These are phyloP conservation scores for Termitomyces sp. DNA, from an alignment of 768 basidiomycete species.

Conservation along the genomic window DNA sequence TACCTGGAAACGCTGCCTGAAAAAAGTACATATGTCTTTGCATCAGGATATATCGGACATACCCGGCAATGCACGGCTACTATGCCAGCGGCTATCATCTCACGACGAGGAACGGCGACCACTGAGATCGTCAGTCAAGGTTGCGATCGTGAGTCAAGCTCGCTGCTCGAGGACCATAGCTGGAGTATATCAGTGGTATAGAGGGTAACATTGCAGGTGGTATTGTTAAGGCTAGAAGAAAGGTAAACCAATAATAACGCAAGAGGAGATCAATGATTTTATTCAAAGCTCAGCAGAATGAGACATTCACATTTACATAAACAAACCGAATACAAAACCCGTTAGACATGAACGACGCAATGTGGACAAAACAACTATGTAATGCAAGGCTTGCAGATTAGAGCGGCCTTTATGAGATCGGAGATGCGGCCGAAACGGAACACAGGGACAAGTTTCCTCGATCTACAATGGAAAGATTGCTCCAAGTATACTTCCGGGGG, in stretches of 20 bases:
- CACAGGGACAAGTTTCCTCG: not conserved
- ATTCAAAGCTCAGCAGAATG: conserved; percentile 39
- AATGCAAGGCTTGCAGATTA: conserved; percentile 28
- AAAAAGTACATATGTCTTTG: not conserved
- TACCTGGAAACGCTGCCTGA: conserved; percentile 20
- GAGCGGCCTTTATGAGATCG: conserved; percentile 23
- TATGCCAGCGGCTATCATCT: conserved; percentile 39
- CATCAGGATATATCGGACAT: conserved; percentile 1
- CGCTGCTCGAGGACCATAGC: conserved; percentile 26
- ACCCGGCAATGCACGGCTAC: conserved; percentile 40
- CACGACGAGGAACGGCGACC: conserved; percentile 31
- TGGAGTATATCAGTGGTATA: conserved; percentile 17
- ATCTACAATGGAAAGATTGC: conserved; percentile 23
- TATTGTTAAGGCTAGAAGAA: conserved; percentile 29
- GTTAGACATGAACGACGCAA: conserved; percentile 17
- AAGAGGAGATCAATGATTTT: conserved; percentile 31
- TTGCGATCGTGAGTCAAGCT: conserved; percentile 3
- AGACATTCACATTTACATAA: not conserved
- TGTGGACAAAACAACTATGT: conserved; percentile 29
- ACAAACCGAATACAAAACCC: not conserved
- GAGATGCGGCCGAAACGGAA: not conserved
- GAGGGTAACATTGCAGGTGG: conserved; percentile 30
- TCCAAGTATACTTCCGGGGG: conserved; percentile 26
- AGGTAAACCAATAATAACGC: conserved; percentile 7
- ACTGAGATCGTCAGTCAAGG: conserved; percentile 18